Evolutionary conservation across 2,329 filamentous ascomycete genomes (phyloP).

Genomic region (Aspergillus sp.): DNA sequence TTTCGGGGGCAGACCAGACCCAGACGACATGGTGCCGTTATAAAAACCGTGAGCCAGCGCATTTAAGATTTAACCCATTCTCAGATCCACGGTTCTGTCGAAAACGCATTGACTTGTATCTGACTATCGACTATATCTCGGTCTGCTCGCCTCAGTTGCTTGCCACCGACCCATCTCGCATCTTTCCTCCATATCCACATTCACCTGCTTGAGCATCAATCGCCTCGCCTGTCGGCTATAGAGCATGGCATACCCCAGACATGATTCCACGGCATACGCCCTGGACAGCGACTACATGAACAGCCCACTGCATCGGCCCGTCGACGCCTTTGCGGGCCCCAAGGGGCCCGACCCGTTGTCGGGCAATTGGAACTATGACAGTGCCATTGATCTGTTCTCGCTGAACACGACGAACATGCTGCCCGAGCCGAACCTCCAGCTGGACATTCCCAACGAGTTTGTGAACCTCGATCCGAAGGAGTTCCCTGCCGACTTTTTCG

Average conservation of each 20-base stretch:
- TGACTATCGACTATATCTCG: too few relatives aligned
- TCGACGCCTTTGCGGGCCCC: conserved; percentile 11
- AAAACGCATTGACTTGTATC: conserved; percentile 3
- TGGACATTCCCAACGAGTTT: conserved; percentile 31
- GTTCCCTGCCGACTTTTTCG: conserved; percentile 30
- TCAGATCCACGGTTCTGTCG: conserved; percentile 17
- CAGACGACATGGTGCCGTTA: conserved; percentile 9
- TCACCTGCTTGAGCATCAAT: background rate
- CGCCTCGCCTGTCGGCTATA: background rate
- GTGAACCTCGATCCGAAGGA: conserved; percentile 29
- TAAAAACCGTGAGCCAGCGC: conserved; percentile 9
- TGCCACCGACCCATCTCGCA: background rate
- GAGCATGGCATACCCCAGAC: conserved; percentile 11
- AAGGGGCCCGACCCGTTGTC: conserved; percentile 31
- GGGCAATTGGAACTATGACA: conserved; percentile 37
- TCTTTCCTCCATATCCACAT: background rate
- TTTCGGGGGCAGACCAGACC: background rate
- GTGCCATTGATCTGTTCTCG: conserved; percentile 33
- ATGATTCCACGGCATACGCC: conserved; percentile 9
- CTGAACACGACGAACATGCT: conserved; percentile 25
- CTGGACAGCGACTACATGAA: conserved; percentile 15
- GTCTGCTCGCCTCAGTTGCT: background rate
- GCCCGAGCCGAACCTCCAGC: conserved; percentile 27
- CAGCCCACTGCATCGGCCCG: conserved; percentile 11
- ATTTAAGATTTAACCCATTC: conserved; percentile 4